Percentiles rank a stretch among this genome's conserved stretches.
These are phyloP conservation scores for Zygoascus biomembranicola DNA, from an alignment of 805 yeast genomes.

Conservation along the genomic window DNA sequence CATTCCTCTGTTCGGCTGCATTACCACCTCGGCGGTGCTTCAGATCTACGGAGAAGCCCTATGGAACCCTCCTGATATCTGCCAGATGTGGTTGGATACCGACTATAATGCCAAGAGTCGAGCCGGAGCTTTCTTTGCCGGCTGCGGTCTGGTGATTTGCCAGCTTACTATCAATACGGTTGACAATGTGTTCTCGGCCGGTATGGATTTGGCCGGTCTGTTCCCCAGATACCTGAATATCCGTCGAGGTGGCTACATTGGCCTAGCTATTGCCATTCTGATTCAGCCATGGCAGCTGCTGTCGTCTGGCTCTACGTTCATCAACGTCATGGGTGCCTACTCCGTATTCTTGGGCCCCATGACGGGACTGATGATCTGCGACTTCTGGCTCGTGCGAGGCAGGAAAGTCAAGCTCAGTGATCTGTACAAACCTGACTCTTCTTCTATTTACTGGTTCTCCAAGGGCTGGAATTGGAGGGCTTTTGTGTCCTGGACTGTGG, in stretches of 20 bases:
- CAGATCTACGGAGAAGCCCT: slow-evolving; percentile 33
- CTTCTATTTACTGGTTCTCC: slow-evolving; percentile 36
- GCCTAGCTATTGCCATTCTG: slow-evolving; percentile 27
- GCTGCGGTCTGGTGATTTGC: slow-evolving; percentile 18
- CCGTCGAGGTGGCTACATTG: slow-evolving; percentile 39
- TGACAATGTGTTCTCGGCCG: slow-evolving; percentile 38
- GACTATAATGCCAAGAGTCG: slow-evolving; percentile 33
- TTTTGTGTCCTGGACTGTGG: slow-evolving; percentile 30
- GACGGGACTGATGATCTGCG: slow-evolving; percentile 32
- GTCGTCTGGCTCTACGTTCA: slow-evolving; percentile 30
- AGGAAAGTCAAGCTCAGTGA: slow-evolving; percentile 35
- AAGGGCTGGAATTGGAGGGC: slow-evolving; percentile 39
- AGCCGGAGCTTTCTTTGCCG: slow-evolving; percentile 41
- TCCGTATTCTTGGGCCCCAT: slow-evolving; percentile 35
- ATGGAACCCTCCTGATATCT: slow-evolving; percentile 41
- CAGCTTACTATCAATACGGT: slow-evolving; percentile 16
- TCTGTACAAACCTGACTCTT: slow-evolving; percentile 28
- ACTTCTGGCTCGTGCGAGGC: slow-evolving; percentile 34
- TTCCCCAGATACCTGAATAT: slow-evolving; percentile 37
- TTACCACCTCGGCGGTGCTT: slow-evolving; percentile 38
- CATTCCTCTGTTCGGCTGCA: slow-evolving; percentile 40
- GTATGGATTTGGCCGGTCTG: slow-evolving; percentile 43
- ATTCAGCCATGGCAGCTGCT: slow-evolving; percentile 37
- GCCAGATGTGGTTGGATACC: slow-evolving; percentile 32
- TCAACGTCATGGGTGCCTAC: slow-evolving; percentile 30